Evolutionary conservation across 148 eudicot species (phyloP), one percentile per base, ranked within the genome.

Genomic region (Rhododendron griersonianum): DNA sequence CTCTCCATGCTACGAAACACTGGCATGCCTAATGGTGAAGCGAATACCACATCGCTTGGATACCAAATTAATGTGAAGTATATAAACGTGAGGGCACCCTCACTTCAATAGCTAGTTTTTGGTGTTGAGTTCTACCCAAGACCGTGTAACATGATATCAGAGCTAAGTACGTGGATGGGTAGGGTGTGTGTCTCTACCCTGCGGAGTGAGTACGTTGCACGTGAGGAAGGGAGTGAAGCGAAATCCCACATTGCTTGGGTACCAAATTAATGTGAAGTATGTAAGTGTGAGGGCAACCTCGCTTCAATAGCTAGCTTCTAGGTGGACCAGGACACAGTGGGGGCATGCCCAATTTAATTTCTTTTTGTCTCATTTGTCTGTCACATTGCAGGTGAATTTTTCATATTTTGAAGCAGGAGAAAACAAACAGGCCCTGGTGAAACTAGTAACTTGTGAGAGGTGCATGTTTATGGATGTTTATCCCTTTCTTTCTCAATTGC

Each of bases 371-470:
- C 6, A 76, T 47, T 18, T 37, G 55, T 51, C 55, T 80, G 47
- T 55, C 59, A 39, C 83, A 47, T 86, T 90, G 57, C 89, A 96
- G 99, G 98, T 96, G 80, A 96, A 96, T 78, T 96, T 96, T 84
- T 91, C 94, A 85, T 96, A 96, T 89, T 63, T 87, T 85, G 98
- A 96, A 88, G 99, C 96, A 37, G 98, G 94, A 84, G 98, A 96
- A 89, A 90, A 87, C 91, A 96, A 96, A 84, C 99, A 96, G 84
- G 99, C 99, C 47, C 91, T 96, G 81, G 98, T 96, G 89, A 96
- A 96, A 88, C 89, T 96, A 87, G 99, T 96, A 76, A 87, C 93
- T 57, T 96, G 99, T 92, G 93, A 89, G 88, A 93, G 98, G 98
- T 94, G 74, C 88, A 92, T 80, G 30, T 47, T 48, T 81, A 71